A percentile compares a stretch with the other conserved stretches of the same genome.
Evolutionary conservation across 352 stramenopile genomes (phyloP).

Genomic region (Globisporangium nagaii): DNA sequence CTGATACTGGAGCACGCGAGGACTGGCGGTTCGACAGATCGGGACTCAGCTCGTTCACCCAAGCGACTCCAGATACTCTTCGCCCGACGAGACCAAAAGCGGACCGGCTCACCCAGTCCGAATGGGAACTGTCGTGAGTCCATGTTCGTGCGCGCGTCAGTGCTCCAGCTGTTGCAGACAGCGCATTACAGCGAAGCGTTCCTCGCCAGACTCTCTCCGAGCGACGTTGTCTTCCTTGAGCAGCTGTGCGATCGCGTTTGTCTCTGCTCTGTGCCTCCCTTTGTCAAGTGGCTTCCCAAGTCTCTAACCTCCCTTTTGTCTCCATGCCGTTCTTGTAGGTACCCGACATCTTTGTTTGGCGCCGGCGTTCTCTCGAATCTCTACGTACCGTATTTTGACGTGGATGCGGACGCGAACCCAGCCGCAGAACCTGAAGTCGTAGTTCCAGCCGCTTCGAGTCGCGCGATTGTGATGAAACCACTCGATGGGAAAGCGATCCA

Average conservation of each 20-base stretch:
- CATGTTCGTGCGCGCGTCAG: constrained; percentile 27
- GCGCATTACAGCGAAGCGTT: constrained; percentile 25
- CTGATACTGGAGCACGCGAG: background rate
- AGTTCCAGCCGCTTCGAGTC: background rate
- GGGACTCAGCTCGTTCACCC: background rate
- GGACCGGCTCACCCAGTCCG: background rate
- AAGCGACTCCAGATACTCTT: background rate
- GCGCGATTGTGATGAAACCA: constrained; percentile 13
- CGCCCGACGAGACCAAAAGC: background rate
- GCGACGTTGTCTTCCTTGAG: constrained; percentile 17
- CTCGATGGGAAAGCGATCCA: constrained; percentile 22
- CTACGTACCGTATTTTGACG: constrained; percentile 17
- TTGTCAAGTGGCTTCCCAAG: background rate
- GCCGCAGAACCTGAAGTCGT: constrained; percentile 1
- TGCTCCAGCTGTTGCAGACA: constrained; percentile 39
- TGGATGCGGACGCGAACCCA: background rate
- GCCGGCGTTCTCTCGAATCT: constrained; percentile 22
- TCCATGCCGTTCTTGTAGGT: constrained; percentile 16
- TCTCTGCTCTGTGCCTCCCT: background rate
- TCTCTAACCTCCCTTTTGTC: background rate
- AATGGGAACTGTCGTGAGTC: background rate
- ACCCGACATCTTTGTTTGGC: constrained; percentile 25
- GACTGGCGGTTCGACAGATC: background rate
- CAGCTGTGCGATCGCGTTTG: constrained; percentile 21
- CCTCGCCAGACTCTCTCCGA: constrained; percentile 11